Evolutionary conservation across 306 rosid genomes (phyloP), one percentile per base, ranked within the genome.

Genomic region (Inga oerstediana): DNA sequence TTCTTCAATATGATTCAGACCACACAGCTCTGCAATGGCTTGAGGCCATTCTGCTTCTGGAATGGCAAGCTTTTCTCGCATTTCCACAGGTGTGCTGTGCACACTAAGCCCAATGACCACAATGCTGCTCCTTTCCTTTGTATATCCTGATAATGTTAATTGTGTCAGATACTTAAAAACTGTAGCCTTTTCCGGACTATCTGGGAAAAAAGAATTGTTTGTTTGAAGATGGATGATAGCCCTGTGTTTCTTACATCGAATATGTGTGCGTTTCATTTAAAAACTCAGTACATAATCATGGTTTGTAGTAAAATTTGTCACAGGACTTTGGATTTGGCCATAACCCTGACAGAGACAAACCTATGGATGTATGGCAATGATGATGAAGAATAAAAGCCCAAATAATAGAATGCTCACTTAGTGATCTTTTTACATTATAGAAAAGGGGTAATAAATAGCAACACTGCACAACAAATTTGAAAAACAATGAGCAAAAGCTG

Each of bases 31-130:
- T 82, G 86, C 93, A 27, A 97, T 94, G 74, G 99, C 99, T 80
- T 97, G 94, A 84, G 99, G 98, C 97, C 98, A 97, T 85, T 97
- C 99, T 81, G 99, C 99, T 86, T 97, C 99, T 0, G 97, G 99
- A 81, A 97, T 88, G 79, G 98, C 97, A 70, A 97, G 97, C 77
- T 97, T 96, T 88, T 97, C 99, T 74, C 99, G 93, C 98, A 97
- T 94, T 81, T 97, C 99, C 73, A 97, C 97, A 10, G 99, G 99
- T 66, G 98, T 82, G 14, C 97, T 92, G 83, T 96, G 99, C 86
- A 97, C 93, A 85, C 99, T 97, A 62, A 97, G 98, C 80, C 99
- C 99, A 44, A 97, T 94, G 43, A 92, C 99, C 62, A 97, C 93
- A 75, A 94, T 90, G 89, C 99, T 90, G 88, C 97, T 97, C 86